Evolutionary conservation across 495 filamentous ascomycete genomes (phyloP), one percentile per base, ranked within the genome.

Genomic region (Sphaerosporella brunnea): DNA sequence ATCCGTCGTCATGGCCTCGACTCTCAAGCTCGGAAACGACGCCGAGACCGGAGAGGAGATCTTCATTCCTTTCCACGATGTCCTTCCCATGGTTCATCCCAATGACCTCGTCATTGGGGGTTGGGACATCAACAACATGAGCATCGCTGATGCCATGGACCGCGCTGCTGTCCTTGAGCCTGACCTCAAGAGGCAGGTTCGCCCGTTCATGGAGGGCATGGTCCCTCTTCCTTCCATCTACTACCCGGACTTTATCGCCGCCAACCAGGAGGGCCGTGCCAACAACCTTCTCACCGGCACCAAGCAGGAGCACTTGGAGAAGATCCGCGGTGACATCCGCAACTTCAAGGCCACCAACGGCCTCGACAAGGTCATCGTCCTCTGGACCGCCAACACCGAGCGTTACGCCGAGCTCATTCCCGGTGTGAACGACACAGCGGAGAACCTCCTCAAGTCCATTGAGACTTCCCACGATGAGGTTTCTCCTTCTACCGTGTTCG

Each of bases 341-440:
- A 87, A 69, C 49, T 97, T 97, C 73, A 96, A 97, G 73, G 69
- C 75, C 43, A 65, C 71, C 52, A 79, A 96, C 62, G 70, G 66
- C 53, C 73, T 97, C 39, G 90, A 96, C 70, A 95, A 93, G 69
- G 83, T 97, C 55, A 83, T 97, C 55, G 80, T 97, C 47, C 84
- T 84, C 69, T 97, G 90, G 90, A 97, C 92, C 23, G 90, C 90
- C 64, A 97, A 96, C 72, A 97, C 90, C 9, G 90, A 97, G 69
- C 86, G 90, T 50, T 97, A 80, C 62, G 82, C 90, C 51, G 84
- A 94, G 50, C 70, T 96, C 52, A 62, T 93, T 49, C 63, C 74
- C 19, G 92, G 90, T 51, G 77, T 97, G 64, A 97, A 96, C 62
- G 92, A 97, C 66, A 96, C 87, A 15, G 85, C 86, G 34, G 86